A percentile compares a stretch with the other conserved stretches of the same genome.
phyloP scores from a whole-genome alignment of 192 early-diverging fungal genomes.

The Podila horticola region DNA sequence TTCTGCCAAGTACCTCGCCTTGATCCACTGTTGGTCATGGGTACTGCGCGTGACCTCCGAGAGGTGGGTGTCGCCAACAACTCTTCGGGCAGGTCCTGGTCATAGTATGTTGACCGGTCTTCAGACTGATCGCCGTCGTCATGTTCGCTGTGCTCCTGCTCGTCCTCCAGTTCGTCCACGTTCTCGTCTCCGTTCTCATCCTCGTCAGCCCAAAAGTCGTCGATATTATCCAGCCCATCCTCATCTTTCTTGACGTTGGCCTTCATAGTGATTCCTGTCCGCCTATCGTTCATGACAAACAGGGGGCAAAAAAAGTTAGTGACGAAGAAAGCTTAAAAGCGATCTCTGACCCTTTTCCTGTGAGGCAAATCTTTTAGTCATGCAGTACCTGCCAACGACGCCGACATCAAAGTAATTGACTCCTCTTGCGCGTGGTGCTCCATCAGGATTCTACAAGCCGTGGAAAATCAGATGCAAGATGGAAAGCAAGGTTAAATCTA shows the following conservation, averaged over 20 bases:
- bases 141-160: background rate
- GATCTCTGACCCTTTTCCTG: no score
- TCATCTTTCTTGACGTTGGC: conserved; percentile 44
- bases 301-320: background rate
- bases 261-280: conserved; percentile 46
- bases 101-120: conserved; percentile 4
- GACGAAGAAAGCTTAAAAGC: no score
- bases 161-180: background rate
- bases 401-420: conserved; percentile 31
- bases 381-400: conserved; percentile 33
- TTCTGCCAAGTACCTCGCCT: background rate
- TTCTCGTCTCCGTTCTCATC: background rate
- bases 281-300: conserved; percentile 12
- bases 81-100: conserved; percentile 5
- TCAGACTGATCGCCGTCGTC: background rate
- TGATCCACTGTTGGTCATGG: background rate
- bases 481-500: background rate
- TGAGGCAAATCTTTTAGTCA: background rate
- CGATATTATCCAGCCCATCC: conserved; percentile 50
- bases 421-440: background rate
- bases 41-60: background rate
- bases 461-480: background rate
- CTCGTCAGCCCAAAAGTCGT: conserved; percentile 45
- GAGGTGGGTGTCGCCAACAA: conserved; percentile 6
- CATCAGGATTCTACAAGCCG: background rate